Evolutionary conservation across 768 basidiomycete species (phyloP).

Genomic region (Hypsizygus marmoreus): DNA sequence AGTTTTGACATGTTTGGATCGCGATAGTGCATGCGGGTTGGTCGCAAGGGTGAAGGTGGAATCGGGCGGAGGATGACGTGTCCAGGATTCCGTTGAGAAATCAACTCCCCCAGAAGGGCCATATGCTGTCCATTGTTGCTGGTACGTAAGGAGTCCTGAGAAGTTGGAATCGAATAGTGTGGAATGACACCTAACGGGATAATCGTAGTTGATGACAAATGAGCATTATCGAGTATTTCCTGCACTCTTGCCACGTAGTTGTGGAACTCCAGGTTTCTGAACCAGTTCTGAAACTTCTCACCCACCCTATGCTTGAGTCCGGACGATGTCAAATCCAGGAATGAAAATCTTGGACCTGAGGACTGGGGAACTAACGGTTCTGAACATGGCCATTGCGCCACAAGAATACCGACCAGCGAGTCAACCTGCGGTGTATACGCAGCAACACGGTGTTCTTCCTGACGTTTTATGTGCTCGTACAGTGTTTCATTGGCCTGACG

Average conservation of each 20-base stretch:
- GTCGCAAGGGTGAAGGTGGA: background rate
- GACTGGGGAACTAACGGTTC: background rate
- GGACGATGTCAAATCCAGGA: conserved; percentile 3
- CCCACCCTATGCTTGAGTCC: conserved; percentile 1
- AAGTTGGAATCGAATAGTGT: background rate
- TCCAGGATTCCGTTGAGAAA: too few relatives aligned
- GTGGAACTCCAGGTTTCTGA: conserved; percentile 16
- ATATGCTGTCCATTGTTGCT: background rate
- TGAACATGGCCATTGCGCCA: conserved; percentile 22
- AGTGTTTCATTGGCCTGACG: conserved; percentile 3
- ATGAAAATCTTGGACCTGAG: background rate
- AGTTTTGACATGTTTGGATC: background rate
- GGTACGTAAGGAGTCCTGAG: background rate
- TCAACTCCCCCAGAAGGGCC: background rate
- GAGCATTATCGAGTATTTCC: conserved; percentile 4
- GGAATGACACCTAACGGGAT: background rate
- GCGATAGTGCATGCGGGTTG: background rate
- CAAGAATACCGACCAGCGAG: conserved; percentile 11
- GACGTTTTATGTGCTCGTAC: conserved; percentile 4
- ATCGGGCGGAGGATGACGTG: background rate
- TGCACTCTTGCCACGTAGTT: conserved; percentile 15
- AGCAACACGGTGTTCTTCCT: background rate
- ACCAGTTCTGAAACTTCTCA: conserved; percentile 6
- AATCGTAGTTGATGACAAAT: background rate
- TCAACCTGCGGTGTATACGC: background rate